phyloP scores from a whole-genome alignment of 2,329 filamentous ascomycete genomes.

The Geosmithia morbida region DNA sequence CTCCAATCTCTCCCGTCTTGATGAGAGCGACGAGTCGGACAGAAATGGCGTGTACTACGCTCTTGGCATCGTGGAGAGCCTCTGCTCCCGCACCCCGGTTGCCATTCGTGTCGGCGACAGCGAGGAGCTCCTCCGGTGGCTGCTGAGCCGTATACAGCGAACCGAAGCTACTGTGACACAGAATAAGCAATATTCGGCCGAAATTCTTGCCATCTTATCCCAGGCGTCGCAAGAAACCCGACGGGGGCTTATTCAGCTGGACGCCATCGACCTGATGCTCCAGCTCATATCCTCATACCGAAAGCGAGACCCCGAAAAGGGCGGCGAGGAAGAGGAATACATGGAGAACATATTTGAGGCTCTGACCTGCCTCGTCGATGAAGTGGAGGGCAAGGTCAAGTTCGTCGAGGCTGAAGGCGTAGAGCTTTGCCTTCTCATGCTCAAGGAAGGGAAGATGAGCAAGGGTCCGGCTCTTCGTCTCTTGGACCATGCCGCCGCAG shows the following conservation, averaged over 20 bases:
- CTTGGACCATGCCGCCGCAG: constrained; percentile 63
- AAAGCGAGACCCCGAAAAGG: constrained; percentile 70
- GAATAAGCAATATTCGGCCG: constrained; percentile 91
- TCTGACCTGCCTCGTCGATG: constrained; percentile 67
- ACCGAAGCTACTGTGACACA: constrained; percentile 59
- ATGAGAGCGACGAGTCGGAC: constrained; percentile 61
- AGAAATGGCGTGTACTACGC: constrained; percentile 78
- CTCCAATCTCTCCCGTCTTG: constrained; percentile 64
- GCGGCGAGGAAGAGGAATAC: constrained; percentile 84
- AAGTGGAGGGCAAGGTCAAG: constrained; percentile 57
- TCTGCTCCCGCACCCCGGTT: constrained; percentile 56
- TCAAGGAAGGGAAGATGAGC: constrained; percentile 75
- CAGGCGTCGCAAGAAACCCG: constrained; percentile 60
- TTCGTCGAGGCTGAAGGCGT: constrained; percentile 86
- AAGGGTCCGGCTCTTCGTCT: constrained; percentile 66
- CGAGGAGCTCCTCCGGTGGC: constrained; percentile 57
- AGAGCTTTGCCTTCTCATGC: constrained; percentile 82
- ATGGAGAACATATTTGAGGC: constrained; percentile 89
- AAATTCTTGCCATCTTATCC: constrained; percentile 78
- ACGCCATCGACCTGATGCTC: constrained; percentile 67
- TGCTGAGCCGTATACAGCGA: constrained; percentile 58
- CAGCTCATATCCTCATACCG: constrained; percentile 77
- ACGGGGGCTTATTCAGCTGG: constrained; percentile 43
- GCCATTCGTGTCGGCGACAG: constrained; percentile 61
- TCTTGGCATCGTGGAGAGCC: constrained; percentile 69